These are phyloP conservation scores for Malus domestica DNA, from an alignment of 306 rosid genomes.

Conservation along the genomic window ASM211411v1 NC_041803.1:48284001-48284500, in stretches of 20 bases:
- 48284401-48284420: conserved; percentile 45
- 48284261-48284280: conserved; percentile 13
- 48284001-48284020: conserved; percentile 1
- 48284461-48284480: neutral
- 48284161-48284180: conserved; percentile 95
- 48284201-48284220: conserved; percentile 11
- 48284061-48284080: neutral
- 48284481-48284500: conserved; percentile 8
- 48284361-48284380: conserved; percentile 74
- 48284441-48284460: conserved; percentile 38
- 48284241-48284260: conserved; percentile 7
- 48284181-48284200: conserved; percentile 67
- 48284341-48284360: conserved; percentile 51
- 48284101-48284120: conserved; percentile 98
- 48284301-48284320: conserved; percentile 95
- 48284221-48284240: neutral
- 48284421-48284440: conserved; percentile 58
- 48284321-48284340: conserved; percentile 79
- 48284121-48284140: conserved; percentile 98
- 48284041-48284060: conserved; percentile 4
- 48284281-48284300: conserved; percentile 8
- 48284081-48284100: conserved; percentile 21
- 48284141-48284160: conserved; percentile 79
- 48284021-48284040: neutral
- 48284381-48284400: conserved; percentile 58